phyloP scores from a whole-genome alignment of 1,139 yeast genomes.

The Kodamaea sp. region DNA sequence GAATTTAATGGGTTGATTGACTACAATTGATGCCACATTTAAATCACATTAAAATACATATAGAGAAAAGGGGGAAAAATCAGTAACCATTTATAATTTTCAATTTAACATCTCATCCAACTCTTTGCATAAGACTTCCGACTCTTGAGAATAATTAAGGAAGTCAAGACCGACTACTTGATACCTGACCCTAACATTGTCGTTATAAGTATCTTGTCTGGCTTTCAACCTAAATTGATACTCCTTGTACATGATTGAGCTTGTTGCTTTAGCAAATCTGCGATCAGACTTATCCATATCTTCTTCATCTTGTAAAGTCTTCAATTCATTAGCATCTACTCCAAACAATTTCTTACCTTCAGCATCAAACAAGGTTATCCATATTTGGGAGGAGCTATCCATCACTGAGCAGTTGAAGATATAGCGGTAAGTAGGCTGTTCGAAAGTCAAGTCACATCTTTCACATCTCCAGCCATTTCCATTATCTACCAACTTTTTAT shows the following conservation, averaged over 20 bases:
- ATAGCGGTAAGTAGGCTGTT: conserved; percentile 76
- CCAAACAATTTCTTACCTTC: conserved; percentile 74
- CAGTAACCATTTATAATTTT: conserved; percentile 3
- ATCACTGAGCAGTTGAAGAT: conserved; percentile 69
- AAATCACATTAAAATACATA: conserved; percentile 2
- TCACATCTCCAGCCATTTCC: conserved; percentile 93
- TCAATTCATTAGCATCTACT: conserved; percentile 66
- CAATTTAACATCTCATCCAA: conserved; percentile 43
- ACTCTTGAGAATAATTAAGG: conserved; percentile 63
- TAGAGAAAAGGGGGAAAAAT: too few relatives aligned
- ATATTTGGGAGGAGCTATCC: conserved; percentile 81
- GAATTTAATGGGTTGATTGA: conserved; percentile 51
- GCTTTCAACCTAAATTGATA: conserved; percentile 82
- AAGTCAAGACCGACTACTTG: conserved; percentile 58
- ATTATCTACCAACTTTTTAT: conserved; percentile 75
- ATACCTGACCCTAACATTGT: conserved; percentile 73
- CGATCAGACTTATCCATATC: conserved; percentile 38
- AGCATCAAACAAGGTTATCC: conserved; percentile 88
- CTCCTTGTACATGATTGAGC: conserved; percentile 64
- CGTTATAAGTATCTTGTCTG: conserved; percentile 81
- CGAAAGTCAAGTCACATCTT: conserved; percentile 72
- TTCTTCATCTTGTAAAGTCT: conserved; percentile 46
- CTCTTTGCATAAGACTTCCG: conserved; percentile 55
- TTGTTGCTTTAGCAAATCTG: conserved; percentile 50
- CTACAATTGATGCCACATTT: conserved; percentile 24